Conservation (phyloP, 2,329 filamentous ascomycete genomes). For the Coniella vitis region DNA sequence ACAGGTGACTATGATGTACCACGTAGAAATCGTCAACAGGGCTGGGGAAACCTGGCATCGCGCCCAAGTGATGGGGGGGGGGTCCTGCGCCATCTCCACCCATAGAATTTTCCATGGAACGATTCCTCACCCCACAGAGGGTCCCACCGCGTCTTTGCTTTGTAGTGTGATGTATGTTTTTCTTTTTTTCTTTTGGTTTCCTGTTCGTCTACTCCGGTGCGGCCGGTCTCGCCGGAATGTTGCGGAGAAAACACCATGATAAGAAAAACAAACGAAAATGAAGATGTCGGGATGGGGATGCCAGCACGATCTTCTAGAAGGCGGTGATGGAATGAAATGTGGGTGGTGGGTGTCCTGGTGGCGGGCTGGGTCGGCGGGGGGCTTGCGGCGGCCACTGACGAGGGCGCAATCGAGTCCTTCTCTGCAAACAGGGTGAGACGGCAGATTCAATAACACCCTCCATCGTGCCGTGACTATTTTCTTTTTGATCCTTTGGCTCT, state of each 20-base stretch:
- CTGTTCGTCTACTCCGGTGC: constrained; percentile 7
- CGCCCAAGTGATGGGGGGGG: constrained; percentile 6
- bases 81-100: constrained; percentile 7
- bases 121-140: constrained; percentile 11
- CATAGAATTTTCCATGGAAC: constrained; percentile 17
- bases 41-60: constrained; percentile 13
- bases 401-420: too few species aligned
- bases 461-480: too few species aligned
- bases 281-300: not conserved
- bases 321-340: not conserved
- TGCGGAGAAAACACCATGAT: not conserved
- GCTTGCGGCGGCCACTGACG: too few species aligned
- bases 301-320: not conserved
- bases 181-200: too few species aligned
- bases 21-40: not conserved
- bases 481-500: too few species aligned
- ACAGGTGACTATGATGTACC: too few species aligned
- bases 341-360: too few species aligned
- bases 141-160: constrained; percentile 3
- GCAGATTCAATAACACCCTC: too few species aligned
- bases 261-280: not conserved
- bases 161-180: too few species aligned
- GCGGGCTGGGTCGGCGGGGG: too few species aligned
- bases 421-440: too few species aligned
- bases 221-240: constrained; percentile 1